These are phyloP conservation scores for Alternaria sp. DNA, from an alignment of 2,329 filamentous ascomycete genomes.

Conservation along the genomic window DNA sequence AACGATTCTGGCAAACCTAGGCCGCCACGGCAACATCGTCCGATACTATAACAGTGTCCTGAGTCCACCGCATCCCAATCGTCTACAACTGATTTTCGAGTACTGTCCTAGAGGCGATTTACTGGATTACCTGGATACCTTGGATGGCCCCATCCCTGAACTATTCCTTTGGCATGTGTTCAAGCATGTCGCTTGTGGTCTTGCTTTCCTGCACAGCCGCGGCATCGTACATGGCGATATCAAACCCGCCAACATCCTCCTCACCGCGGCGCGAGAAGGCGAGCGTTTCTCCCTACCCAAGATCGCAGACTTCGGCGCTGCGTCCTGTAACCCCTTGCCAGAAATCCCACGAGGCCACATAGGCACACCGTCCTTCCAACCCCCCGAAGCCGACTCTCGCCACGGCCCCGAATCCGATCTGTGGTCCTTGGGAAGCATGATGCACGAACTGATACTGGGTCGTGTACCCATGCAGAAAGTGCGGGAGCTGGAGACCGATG, in stretches of 20 bases:
- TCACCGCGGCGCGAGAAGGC: not conserved
- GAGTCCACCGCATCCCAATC: not conserved
- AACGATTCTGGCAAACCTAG: not conserved
- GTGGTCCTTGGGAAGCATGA: not conserved
- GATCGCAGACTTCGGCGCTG: slow-evolving; percentile 5
- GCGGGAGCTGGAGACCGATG: not conserved
- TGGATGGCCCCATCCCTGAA: not conserved
- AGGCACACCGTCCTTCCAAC: not conserved
- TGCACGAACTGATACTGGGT: not conserved
- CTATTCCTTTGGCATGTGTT: not conserved
- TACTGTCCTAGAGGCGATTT: not conserved
- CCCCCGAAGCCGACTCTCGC: not conserved
- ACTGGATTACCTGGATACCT: not conserved
- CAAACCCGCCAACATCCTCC: slow-evolving; percentile 17
- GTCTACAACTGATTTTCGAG: not conserved
- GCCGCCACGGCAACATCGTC: not conserved
- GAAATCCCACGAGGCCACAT: not conserved
- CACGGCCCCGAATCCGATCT: not conserved
- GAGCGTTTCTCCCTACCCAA: not conserved
- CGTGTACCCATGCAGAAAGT: not conserved
- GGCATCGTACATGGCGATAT: slow-evolving; percentile 10
- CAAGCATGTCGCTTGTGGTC: slow-evolving; percentile 7
- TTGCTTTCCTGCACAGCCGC: slow-evolving; percentile 11
- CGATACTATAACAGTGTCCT: not conserved
- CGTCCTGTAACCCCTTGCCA: not conserved